These are phyloP conservation scores for Sporisorium scitamineum DNA, from an alignment of 1,284 basidiomycete species.

Conservation along the genomic window DNA sequence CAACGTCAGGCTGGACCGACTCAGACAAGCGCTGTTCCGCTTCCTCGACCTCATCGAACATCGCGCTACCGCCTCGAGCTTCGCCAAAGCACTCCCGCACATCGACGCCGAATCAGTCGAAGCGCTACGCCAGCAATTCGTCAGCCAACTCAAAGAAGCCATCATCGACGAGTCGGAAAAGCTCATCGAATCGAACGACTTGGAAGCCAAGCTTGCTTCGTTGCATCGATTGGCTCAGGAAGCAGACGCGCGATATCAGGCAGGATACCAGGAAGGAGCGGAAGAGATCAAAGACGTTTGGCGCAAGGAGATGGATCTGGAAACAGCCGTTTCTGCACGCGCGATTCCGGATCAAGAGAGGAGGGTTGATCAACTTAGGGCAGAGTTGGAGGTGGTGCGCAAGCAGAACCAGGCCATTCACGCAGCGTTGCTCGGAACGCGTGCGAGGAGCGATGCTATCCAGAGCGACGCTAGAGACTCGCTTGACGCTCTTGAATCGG, in stretches of 20 bases:
- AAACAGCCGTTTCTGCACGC: conserved; percentile 54
- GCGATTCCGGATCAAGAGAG: conserved; percentile 54
- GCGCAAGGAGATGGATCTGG: conserved; percentile 56
- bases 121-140: conserved; percentile 51
- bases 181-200: conserved; percentile 52
- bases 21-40: conserved; percentile 54
- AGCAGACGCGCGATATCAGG: conserved; percentile 53
- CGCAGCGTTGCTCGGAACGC: conserved; percentile 6
- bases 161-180: conserved; percentile 56
- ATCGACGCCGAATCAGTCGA: conserved; percentile 48
- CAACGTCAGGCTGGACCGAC: conserved; percentile 51
- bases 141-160: conserved; percentile 54
- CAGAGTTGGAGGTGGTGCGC: conserved; percentile 40
- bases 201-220: conserved; percentile 49
- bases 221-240: conserved; percentile 54
- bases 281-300: conserved; percentile 59
- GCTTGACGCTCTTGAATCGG: conserved; percentile 40
- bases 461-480: conserved; percentile 26
- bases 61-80: conserved; percentile 48
- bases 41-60: conserved; percentile 61
- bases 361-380: conserved; percentile 28
- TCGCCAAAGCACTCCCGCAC: conserved; percentile 49
- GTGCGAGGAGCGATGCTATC: conserved; percentile 16
- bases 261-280: conserved; percentile 20
- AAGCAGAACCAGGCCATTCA: conserved; percentile 24